Evolutionary conservation across 2,329 filamentous ascomycete species (phyloP).

Genomic region (Aspergillus novofumigatus): DNA sequence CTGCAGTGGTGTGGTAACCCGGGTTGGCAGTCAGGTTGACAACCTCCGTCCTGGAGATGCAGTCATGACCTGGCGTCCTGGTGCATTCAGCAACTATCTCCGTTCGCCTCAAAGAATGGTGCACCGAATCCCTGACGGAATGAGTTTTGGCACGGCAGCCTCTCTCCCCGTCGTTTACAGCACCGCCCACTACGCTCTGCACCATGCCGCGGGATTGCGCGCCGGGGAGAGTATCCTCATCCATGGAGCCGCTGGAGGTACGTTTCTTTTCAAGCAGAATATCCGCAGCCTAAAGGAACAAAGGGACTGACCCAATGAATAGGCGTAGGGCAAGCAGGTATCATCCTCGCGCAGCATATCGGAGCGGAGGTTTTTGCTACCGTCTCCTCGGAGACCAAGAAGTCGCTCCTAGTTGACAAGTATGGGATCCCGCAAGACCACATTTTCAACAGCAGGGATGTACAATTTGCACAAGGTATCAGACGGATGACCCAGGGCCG

Average conservation of each 20-base stretch:
- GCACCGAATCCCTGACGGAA: neutral
- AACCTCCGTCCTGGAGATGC: neutral
- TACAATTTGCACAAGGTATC: neutral
- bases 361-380: slow-evolving; percentile 23
- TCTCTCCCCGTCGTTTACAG: slow-evolving; percentile 1
- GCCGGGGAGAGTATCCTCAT: slow-evolving; percentile 19
- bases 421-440: slow-evolving; percentile 11
- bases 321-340: slow-evolving; percentile 19
- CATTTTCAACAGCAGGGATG: slow-evolving; percentile 17
- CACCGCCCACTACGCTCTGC: slow-evolving; percentile 1
- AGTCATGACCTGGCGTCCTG: neutral
- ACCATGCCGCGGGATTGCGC: neutral
- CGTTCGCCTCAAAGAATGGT: neutral
- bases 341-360: slow-evolving; percentile 19
- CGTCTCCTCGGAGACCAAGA: slow-evolving; percentile 19
- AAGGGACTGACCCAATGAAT: too few relatives aligned
- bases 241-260: slow-evolving; percentile 23
- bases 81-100: neutral
- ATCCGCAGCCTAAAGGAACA: too few relatives aligned
- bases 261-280: too few relatives aligned
- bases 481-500: neutral
- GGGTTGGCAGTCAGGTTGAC: neutral
- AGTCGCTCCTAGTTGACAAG: slow-evolving; percentile 16
- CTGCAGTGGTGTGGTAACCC: neutral
- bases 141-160: neutral